Base-by-base conservation (phyloP, 108 stramenopile species). In the Skeletonema marinoi region DNA sequence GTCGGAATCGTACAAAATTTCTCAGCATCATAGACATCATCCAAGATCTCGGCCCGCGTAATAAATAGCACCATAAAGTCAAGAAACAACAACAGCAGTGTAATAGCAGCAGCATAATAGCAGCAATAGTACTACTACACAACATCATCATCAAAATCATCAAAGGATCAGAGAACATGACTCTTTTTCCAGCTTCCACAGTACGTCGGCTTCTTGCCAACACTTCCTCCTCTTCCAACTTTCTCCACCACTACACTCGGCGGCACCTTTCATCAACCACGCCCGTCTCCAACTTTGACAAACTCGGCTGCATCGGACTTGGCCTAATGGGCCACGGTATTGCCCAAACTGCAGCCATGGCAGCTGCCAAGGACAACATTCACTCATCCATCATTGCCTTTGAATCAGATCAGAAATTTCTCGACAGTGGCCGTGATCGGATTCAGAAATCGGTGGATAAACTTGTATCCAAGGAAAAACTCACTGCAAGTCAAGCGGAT, bases 291-390 rank as follows among this genome's bases (percentile, higher is more conserved):
- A 64, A 64, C 63, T 38, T 64, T 39, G 63, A 64, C 63, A 64
- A 64, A 29, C 63, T 64, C 6, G 63, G 63, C 1, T 35, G 33
- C 32, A 64, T 64, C 63, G 63, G 63, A 14, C 63, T 64, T 21
- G 63, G 63, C 0, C n/a, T 68, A 58, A 99, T 99, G 98, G 99
- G 99, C 21, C 99, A 99, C 74, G 99, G 99, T 8, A 97, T 99
- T 51, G 89, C 88, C 69, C 94, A 95, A 82, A 86, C 88, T 14
- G 85, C 79, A 51, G 73, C 78, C 51, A 70, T 50, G 1, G 77
- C 76, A 64, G 85, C 96, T 29, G 97, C 98, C 13, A 38, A 78
- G 32, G 86, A 83, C 30, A 94, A 93, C 8, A 84, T 90, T 42
- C 92, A 95, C 67, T 88, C 86, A n/a, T 70, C 86, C 32, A 92